These are phyloP conservation scores for Blastobotrys peoriensis DNA, from an alignment of 805 yeast genomes.

Conservation along the genomic window DNA sequence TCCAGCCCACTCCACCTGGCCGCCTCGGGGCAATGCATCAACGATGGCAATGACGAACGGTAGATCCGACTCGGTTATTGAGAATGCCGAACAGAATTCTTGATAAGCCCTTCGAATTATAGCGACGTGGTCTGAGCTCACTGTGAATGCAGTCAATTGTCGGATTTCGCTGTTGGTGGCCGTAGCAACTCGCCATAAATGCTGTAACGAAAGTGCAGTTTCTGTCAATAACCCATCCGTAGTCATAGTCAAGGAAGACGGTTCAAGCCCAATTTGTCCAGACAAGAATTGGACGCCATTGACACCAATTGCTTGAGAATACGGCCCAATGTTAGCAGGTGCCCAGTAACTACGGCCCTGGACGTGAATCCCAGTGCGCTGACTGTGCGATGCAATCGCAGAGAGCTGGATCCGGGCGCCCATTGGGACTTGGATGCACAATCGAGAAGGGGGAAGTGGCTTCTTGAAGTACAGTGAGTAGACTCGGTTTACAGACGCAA, in stretches of 20 bases:
- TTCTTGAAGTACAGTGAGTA: slow-evolving; percentile 42
- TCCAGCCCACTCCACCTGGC: slow-evolving; percentile 27
- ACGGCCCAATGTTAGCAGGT: slow-evolving; percentile 96
- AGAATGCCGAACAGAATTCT: slow-evolving; percentile 5
- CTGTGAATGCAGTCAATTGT: slow-evolving; percentile 46
- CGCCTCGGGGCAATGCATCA: slow-evolving; percentile 24
- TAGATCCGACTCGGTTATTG: neutral
- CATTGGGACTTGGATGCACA: slow-evolving; percentile 61
- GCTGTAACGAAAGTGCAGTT: slow-evolving; percentile 62
- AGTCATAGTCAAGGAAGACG: slow-evolving; percentile 55
- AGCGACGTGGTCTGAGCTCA: slow-evolving; percentile 30
- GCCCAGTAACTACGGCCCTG: slow-evolving; percentile 97
- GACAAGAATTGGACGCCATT: slow-evolving; percentile 57
- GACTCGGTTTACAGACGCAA: slow-evolving; percentile 52
- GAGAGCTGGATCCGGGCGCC: slow-evolving; percentile 50
- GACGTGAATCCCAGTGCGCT: slow-evolving; percentile 73
- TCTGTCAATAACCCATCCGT: slow-evolving; percentile 31
- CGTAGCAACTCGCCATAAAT: slow-evolving; percentile 56
- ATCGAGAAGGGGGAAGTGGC: slow-evolving; percentile 81
- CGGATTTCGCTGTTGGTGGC: slow-evolving; percentile 44
- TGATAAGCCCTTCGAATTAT: slow-evolving; percentile 36
- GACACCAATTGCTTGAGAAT: slow-evolving; percentile 72
- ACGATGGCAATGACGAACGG: slow-evolving; percentile 22
- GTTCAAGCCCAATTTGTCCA: slow-evolving; percentile 87
- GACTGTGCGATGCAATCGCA: slow-evolving; percentile 36